These are phyloP conservation scores for Candida hispaniensis DNA, from an alignment of 805 yeast genomes.

Conservation along the genomic window DNA sequence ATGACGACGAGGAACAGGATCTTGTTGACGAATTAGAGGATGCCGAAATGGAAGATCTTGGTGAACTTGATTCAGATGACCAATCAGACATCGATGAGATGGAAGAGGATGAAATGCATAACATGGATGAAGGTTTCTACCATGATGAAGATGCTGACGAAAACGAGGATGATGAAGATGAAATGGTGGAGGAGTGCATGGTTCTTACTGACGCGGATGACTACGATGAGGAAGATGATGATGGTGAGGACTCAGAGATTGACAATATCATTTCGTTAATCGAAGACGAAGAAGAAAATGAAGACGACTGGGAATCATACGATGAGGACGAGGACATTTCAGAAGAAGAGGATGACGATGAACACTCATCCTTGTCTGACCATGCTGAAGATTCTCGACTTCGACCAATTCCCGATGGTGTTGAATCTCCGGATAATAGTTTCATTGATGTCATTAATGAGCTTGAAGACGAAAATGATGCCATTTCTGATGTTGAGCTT, in stretches of 20 bases:
- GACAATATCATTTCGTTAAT: conserved; percentile 11
- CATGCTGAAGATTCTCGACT: no score
- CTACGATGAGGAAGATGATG: conserved; percentile 11
- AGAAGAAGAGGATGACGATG: conserved; percentile 11
- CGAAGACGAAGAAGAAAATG: conserved; percentile 13
- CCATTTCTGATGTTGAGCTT: conserved; percentile 1
- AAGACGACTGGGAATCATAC: conserved; percentile 13
- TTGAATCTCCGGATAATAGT: no score
- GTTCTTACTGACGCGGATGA: conserved; percentile 5
- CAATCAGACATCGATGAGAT: conserved; percentile 9
- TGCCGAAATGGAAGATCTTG: not conserved
- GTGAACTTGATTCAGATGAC: not conserved
- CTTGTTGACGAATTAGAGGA: conserved; percentile 3
- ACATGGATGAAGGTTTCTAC: conserved; percentile 11
- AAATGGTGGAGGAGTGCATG: conserved; percentile 3
- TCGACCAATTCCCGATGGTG: no score
- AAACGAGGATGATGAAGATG: conserved; percentile 9
- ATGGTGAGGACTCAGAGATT: conserved; percentile 7
- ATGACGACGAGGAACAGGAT: conserved; percentile 13
- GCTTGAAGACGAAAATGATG: conserved; percentile 2
- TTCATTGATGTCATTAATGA: no score
- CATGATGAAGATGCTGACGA: conserved; percentile 1
- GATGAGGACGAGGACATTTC: conserved; percentile 4
- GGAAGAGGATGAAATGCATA: conserved; percentile 13
- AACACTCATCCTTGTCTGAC: no score